Percentiles rank a stretch among this genome's conserved stretches.
Evolutionary conservation across 352 stramenopile genomes (phyloP).

Genomic region (Pythium sukuiense): DNA sequence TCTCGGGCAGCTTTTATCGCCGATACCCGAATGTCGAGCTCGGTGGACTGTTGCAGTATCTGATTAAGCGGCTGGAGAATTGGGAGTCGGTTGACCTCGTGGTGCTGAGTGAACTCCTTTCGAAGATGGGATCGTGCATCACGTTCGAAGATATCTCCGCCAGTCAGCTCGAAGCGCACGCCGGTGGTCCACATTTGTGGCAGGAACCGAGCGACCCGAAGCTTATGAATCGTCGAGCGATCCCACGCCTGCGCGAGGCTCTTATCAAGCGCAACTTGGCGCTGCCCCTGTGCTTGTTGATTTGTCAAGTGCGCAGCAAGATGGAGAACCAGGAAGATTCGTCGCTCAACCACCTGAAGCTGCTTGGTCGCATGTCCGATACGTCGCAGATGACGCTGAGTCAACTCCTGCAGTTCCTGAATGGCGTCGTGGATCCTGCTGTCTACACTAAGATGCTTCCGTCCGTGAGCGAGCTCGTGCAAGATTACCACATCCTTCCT

Average conservation of each 20-base stretch:
- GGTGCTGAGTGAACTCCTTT: conserved; percentile 86
- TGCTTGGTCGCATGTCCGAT: conserved; percentile 79
- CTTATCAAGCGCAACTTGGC: conserved; percentile 80
- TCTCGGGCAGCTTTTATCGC: conserved; percentile 94
- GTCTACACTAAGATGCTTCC: conserved; percentile 78
- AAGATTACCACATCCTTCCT: conserved; percentile 70
- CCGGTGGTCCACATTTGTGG: conserved; percentile 76
- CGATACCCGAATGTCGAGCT: conserved; percentile 93
- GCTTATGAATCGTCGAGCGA: conserved; percentile 80
- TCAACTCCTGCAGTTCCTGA: conserved; percentile 85
- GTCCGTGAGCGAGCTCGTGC: conserved; percentile 56
- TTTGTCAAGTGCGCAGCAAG: conserved; percentile 83
- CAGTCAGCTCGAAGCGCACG: conserved; percentile 81
- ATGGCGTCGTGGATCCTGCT: conserved; percentile 65
- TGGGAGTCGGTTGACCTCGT: conserved; percentile 86
- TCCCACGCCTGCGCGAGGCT: conserved; percentile 78
- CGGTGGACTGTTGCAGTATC: conserved; percentile 87
- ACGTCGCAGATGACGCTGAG: conserved; percentile 85
- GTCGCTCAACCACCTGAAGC: conserved; percentile 64
- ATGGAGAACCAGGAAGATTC: conserved; percentile 81
- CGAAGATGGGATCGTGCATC: conserved; percentile 87
- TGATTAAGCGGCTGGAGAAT: conserved; percentile 86
- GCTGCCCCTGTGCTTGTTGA: conserved; percentile 73
- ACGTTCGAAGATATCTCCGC: conserved; percentile 85
- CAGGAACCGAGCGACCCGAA: conserved; percentile 79